phyloP scores from a whole-genome alignment of 139 green algal genomes.

The Micractinium conductrix region DNA sequence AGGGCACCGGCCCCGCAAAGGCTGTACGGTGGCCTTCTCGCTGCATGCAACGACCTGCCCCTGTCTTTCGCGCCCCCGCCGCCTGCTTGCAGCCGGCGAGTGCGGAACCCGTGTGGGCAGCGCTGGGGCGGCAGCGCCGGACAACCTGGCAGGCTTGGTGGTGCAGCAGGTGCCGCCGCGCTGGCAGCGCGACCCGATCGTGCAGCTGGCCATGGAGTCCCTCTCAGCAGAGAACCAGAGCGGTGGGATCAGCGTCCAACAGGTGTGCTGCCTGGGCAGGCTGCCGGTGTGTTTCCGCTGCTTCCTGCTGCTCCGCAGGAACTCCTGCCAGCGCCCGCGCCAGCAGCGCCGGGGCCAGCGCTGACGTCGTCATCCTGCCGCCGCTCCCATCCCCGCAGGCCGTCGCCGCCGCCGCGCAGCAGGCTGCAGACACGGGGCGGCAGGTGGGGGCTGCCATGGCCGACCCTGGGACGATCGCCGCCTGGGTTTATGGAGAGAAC shows the following conservation, averaged over 20 bases:
- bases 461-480: neutral
- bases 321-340: no score
- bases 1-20: no score
- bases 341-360: neutral
- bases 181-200: neutral
- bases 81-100: no score
- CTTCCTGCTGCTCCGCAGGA: no score
- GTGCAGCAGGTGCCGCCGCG: neutral
- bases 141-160: no score
- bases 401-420: neutral
- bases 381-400: neutral
- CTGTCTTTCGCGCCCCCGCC: no score
- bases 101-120: no score
- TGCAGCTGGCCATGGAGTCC: neutral
- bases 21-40: no score
- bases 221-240: no score
- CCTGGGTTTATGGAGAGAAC: conserved; percentile 8
- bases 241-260: neutral
- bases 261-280: neutral
- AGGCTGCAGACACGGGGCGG: neutral
- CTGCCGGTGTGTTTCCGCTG: no score
- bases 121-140: no score
- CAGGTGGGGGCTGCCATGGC: neutral
- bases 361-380: neutral
- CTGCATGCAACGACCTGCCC: no score